These are phyloP conservation scores for Teratosphaeria nubilosa DNA, from an alignment of 2,329 filamentous ascomycete genomes.

Conservation along the genomic window DNA sequence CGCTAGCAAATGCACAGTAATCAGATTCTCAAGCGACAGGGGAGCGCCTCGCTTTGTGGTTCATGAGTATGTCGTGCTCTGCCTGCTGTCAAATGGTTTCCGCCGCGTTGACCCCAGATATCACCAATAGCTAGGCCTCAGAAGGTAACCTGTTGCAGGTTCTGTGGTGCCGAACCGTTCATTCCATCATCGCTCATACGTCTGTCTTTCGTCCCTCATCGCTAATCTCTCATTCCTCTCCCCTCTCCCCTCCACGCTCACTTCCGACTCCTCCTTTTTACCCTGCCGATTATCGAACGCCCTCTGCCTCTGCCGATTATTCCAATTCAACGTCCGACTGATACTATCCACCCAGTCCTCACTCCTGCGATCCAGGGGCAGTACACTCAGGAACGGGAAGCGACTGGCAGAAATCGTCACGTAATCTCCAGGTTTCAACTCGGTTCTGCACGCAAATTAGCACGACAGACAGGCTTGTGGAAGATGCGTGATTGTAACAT, in stretches of 20 bases:
- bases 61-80: too few relatives aligned
- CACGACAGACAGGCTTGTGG: too few relatives aligned
- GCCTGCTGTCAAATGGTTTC: too few relatives aligned
- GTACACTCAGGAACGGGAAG: slow-evolving; percentile 70
- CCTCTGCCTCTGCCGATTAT: slow-evolving; percentile 69
- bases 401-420: slow-evolving; percentile 73
- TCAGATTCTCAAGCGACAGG: too few relatives aligned
- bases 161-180: not conserved
- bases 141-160: not conserved
- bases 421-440: slow-evolving; percentile 69
- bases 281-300: slow-evolving; percentile 33
- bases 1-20: too few relatives aligned
- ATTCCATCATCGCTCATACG: not conserved
- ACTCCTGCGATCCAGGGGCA: slow-evolving; percentile 56
- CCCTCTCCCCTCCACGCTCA: too few relatives aligned
- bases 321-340: slow-evolving; percentile 69
- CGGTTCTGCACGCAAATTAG: slow-evolving; percentile 25
- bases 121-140: too few relatives aligned
- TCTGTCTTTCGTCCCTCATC: not conserved
- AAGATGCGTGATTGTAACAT: slow-evolving; percentile 13
- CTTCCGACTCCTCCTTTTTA: not conserved
- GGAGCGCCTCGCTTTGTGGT: too few relatives aligned
- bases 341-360: slow-evolving; percentile 81
- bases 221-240: not conserved
- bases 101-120: too few relatives aligned